A percentile compares a stretch with the other conserved stretches of the same genome.
Evolutionary conservation across 2,329 filamentous ascomycete genomes (phyloP).

Genomic region (Colletotrichum falcatum): DNA sequence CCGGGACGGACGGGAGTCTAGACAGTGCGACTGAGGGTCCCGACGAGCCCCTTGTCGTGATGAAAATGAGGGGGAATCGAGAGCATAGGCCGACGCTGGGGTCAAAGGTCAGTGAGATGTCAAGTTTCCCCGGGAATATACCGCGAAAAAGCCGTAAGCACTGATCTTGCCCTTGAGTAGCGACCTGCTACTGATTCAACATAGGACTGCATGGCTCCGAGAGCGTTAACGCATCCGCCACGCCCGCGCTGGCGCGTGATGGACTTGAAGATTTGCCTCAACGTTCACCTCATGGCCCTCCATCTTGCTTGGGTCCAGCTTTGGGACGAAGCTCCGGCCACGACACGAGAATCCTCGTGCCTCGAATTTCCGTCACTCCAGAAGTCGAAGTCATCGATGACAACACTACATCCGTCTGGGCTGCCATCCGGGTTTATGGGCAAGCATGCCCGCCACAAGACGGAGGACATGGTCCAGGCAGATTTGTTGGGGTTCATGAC

Average conservation of each 20-base stretch:
- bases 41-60: constrained; percentile 49
- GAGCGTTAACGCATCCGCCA: background rate
- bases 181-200: background rate
- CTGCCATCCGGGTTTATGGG: constrained; percentile 61
- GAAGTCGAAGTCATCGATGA: constrained; percentile 53
- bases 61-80: constrained; percentile 49
- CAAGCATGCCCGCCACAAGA: constrained; percentile 48
- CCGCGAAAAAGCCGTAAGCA: constrained; percentile 9
- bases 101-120: background rate
- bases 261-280: background rate
- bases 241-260: background rate
- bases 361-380: constrained; percentile 57
- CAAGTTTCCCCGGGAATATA: background rate
- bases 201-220: background rate
- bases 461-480: background rate
- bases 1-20: constrained; percentile 45
- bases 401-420: constrained; percentile 57
- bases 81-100: constrained; percentile 10
- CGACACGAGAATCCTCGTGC: constrained; percentile 51
- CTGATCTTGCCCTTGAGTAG: no score
- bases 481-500: background rate
- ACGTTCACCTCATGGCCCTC: background rate
- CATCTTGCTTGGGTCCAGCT: background rate
- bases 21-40: constrained; percentile 45
- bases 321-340: background rate